Evolutionary conservation across 163 green algal species (phyloP).

Genomic region (Chlamydomonas reinhardtii): DNA sequence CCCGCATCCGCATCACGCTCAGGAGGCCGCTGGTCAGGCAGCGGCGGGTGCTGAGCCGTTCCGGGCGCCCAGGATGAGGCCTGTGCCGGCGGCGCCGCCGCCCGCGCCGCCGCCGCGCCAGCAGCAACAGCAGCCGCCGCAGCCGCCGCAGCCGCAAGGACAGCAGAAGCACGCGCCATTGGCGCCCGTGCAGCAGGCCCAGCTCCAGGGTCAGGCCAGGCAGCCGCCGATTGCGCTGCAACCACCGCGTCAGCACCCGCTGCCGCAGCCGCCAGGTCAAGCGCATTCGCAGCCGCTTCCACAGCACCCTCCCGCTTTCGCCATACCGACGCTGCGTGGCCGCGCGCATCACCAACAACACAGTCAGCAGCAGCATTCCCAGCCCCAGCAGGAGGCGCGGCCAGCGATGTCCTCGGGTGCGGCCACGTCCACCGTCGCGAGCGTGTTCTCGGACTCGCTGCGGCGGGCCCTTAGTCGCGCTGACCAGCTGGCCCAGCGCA

Average conservation of each 20-base stretch:
- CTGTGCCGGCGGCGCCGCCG: too few relatives aligned
- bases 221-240: neutral
- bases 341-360: constrained; percentile 4
- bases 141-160: neutral
- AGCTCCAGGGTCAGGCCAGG: too few relatives aligned
- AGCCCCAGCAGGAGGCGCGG: neutral
- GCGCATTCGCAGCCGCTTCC: neutral
- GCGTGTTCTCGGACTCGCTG: neutral
- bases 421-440: neutral
- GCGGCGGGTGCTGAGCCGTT: too few relatives aligned
- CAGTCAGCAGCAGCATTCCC: neutral
- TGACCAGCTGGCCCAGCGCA: neutral
- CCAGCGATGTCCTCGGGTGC: neutral
- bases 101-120: too few relatives aligned
- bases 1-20: neutral
- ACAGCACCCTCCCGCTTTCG: neutral
- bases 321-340: neutral
- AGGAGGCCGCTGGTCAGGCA: neutral
- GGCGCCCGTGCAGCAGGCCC: too few relatives aligned
- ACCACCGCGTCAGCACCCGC: neutral
- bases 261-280: neutral
- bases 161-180: neutral
- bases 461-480: neutral
- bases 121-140: neutral
- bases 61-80: neutral